Evolutionary conservation across 2,329 filamentous ascomycete species (phyloP).

Genomic region (Hypoxylon sp.): DNA sequence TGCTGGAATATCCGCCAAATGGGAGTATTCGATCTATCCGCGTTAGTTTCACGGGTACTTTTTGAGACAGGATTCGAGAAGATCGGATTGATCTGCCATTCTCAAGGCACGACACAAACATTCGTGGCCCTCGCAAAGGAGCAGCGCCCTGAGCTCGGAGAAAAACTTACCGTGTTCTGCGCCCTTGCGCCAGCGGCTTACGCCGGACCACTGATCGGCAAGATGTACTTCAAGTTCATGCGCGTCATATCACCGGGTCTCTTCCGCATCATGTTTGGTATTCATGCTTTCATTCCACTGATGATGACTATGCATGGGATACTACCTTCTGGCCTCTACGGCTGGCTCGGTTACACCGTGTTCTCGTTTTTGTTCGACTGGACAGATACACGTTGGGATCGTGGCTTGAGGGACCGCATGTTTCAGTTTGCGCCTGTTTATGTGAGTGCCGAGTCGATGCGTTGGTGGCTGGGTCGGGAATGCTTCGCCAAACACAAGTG

Average conservation of each 20-base stretch:
- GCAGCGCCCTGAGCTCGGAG: conserved; percentile 86
- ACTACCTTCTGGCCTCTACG: conserved; percentile 78
- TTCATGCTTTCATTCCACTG: conserved; percentile 92
- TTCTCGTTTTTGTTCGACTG: conserved; percentile 93
- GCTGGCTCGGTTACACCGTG: conserved; percentile 86
- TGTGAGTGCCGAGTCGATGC: conserved; percentile 89
- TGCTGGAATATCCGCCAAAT: conserved; percentile 96
- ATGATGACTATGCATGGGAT: conserved; percentile 88
- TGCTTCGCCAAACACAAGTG: conserved; percentile 87
- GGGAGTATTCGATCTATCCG: conserved; percentile 89
- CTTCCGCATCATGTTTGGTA: conserved; percentile 88
- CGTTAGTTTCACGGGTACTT: conserved; percentile 83
- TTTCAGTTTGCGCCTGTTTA: conserved; percentile 95
- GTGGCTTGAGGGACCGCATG: conserved; percentile 81
- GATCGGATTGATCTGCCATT: conserved; percentile 87
- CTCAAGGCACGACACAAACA: conserved; percentile 91
- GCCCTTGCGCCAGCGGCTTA: conserved; percentile 92
- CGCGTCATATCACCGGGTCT: conserved; percentile 80
- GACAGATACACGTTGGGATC: conserved; percentile 88
- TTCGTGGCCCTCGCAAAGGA: conserved; percentile 91
- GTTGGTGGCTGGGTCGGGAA: conserved; percentile 93
- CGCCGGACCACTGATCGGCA: conserved; percentile 86
- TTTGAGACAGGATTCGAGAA: conserved; percentile 87
- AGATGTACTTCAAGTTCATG: conserved; percentile 95
- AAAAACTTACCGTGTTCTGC: conserved; percentile 90